Percentiles rank a stretch among this genome's conserved stretches.
These are phyloP conservation scores for Nitzschia sp. DNA, from an alignment of 108 stramenopile species.

Conservation along the genomic window DNA sequence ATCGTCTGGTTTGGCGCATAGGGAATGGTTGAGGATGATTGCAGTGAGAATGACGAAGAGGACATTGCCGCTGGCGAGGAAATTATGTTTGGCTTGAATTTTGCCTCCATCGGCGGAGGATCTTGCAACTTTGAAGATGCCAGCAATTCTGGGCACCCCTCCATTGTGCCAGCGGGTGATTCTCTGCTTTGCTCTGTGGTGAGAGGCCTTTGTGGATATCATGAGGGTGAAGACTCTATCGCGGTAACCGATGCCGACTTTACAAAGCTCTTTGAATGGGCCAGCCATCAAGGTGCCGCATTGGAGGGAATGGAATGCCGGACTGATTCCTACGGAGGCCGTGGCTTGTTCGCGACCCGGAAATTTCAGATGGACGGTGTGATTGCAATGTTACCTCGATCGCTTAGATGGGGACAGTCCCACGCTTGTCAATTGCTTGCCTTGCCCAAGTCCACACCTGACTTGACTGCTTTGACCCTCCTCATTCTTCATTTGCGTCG, in stretches of 20 bases:
- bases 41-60: not conserved
- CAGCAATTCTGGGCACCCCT: not conserved
- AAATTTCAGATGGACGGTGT: not conserved
- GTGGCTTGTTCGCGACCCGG: conserved; percentile 5
- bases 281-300: not conserved
- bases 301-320: conserved; percentile 1
- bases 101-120: not conserved
- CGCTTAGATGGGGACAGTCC: conserved; percentile 15
- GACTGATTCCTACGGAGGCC: conserved; percentile 15
- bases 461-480: conserved; percentile 19
- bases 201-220: not conserved
- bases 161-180: not conserved
- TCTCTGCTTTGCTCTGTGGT: not conserved
- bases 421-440: not conserved
- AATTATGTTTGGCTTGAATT: not conserved
- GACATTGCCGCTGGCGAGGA: not conserved
- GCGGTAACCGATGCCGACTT: conserved; percentile 6
- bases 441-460: conserved; percentile 2
- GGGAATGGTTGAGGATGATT: not conserved
- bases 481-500: not conserved
- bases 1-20: too few relatives aligned
- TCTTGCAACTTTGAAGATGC: not conserved
- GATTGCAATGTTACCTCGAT: conserved; percentile 14
- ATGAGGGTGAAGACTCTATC: not conserved
- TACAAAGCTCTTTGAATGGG: conserved; percentile 19